Base-by-base conservation (phyloP, 1,284 basidiomycete genomes). In the Tetrapyrgos nigripes region DNA sequence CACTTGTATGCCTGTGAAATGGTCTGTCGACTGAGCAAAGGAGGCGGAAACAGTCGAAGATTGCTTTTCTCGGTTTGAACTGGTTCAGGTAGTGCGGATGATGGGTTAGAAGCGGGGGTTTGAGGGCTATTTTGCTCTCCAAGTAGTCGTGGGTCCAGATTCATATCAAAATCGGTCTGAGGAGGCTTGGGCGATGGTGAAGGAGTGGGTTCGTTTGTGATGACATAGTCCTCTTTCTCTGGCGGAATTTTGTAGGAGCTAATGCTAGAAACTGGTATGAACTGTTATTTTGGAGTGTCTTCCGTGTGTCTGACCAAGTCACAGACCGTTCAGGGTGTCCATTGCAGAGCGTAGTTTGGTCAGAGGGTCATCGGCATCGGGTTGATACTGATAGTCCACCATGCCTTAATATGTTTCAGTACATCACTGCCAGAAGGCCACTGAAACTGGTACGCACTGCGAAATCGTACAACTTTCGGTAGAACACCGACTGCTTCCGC, bases 371-470 rank as follows among this genome's bases (percentile, higher is more conserved):
- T 85, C 74, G 67, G 81, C 78, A 57, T 89, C 79, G 1, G 93
- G 92, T 57, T 88, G 84, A 73, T 87, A 97, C 73, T 97, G 94
- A 69, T 88, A 97, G 71, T 97, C 95, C 44, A 89, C 93, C 92
- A 97, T 94, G 60, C 88, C 95, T 97, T 55, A 6, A 54, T 31
- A 14, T 24, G 27, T 31, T 4, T 61, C 8, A 44, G 62, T n/a
- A n/a, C 50, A 21, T 53, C 40, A 2, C 10, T 59, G 28, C 48
- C 19, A 23, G 33, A 45, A 40, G 50, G 33, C 47, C 26, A 49
- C 49, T 40, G n/a, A n/a, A n/a, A 27, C 47, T 47, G 28, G 9
- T 3, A 76, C 89, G 75, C 67, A 96, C 95, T 89, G 74, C 96
- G 84, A 76, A 98, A 98, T 44, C 97, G 83, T 37, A 91, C 89